These are phyloP conservation scores for Plasmodium gaboni DNA, from an alignment of 169 alveolate genomes.

Conservation along the genomic window DNA sequence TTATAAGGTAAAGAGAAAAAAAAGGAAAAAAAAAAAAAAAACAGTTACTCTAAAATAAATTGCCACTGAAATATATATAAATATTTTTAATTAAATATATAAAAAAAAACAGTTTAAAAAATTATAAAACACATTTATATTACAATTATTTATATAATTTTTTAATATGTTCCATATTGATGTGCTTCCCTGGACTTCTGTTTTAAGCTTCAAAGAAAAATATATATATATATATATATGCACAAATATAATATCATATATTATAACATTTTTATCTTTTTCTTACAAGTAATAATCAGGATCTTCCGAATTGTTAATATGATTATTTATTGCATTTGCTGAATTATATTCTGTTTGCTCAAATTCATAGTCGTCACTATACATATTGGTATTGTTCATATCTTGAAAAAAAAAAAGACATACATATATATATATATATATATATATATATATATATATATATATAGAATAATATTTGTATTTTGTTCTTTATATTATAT, in stretches of 20 bases:
- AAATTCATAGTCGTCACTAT: conserved; percentile 49
- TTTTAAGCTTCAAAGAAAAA: conserved; percentile 28
- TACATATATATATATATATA: conserved; percentile 6
- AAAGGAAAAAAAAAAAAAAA: not conserved
- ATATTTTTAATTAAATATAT: not conserved
- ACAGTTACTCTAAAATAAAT: not conserved
- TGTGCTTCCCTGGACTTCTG: conserved; percentile 38
- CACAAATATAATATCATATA: not conserved
- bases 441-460: not conserved
- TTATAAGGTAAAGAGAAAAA: too few relatives aligned
- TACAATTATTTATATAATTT: not conserved
- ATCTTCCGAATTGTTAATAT: conserved; percentile 61
- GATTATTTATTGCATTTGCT: conserved; percentile 28
- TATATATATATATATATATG: conserved; percentile 10
- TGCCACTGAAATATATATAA: not conserved
- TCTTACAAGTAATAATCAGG: conserved; percentile 73
- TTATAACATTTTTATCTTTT: conserved; percentile 7
- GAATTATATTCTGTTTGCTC: conserved; percentile 45
- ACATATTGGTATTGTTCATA: conserved; percentile 35
- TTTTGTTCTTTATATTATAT: too few relatives aligned
- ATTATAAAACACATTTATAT: not conserved
- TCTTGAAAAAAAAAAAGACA: conserved; percentile 27
- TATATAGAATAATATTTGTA: not conserved
- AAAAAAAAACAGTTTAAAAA: not conserved
- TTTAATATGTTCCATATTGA: conserved; percentile 62